Evolutionary conservation across 805 yeast species (phyloP), one percentile per base, ranked within the genome.

Genomic region (Saccharomycopsis fermentans): DNA sequence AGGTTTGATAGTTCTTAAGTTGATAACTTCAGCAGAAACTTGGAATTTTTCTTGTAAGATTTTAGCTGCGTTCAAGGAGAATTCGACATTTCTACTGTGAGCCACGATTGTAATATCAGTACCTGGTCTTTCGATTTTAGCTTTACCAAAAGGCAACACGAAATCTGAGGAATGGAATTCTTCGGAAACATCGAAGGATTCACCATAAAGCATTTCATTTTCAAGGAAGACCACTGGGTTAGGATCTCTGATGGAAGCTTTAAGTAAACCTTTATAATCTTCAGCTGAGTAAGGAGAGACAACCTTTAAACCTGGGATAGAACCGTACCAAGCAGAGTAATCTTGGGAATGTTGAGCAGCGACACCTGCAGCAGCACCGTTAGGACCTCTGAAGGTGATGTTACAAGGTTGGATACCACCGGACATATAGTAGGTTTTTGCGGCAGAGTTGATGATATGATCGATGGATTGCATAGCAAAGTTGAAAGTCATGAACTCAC

Each of bases 391-490:
- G 81, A 94, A 94, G 58, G 96, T 91, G 70, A 92, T 89, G 76
- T 89, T 91, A 80, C 97, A 91, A 63, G 92, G 92, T 76, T 91
- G 97, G 63, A 84, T 87, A 80, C 99, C 99, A 73, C 99, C 99
- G 64, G 97, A 89, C 99, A 94, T 94, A 80, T 94, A 94, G 75
- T 84, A 90, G 55, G 99, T 94, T 81, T 92, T 94, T 63, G 98
- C 99, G 57, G 97, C 98, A 59, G 98, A 91, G 82, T 94, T 94
- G 76, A 94, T 82, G 74, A 94, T 94, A 67, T 94, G 98, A 75
- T 94, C 99, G 72, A 94, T 94, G 65, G 99, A 87, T 79, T 94
- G 99, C 99, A 94, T 92, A 69, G 99, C 97, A 73, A 94, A 94
- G 82, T 94, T 94, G 79, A 92, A 90, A 26, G 98, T 92, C 99